Percentiles rank a stretch among this genome's conserved stretches.
Conservation (phyloP, 192 early-diverging fungal species). For the Backusella westeae region DNA sequence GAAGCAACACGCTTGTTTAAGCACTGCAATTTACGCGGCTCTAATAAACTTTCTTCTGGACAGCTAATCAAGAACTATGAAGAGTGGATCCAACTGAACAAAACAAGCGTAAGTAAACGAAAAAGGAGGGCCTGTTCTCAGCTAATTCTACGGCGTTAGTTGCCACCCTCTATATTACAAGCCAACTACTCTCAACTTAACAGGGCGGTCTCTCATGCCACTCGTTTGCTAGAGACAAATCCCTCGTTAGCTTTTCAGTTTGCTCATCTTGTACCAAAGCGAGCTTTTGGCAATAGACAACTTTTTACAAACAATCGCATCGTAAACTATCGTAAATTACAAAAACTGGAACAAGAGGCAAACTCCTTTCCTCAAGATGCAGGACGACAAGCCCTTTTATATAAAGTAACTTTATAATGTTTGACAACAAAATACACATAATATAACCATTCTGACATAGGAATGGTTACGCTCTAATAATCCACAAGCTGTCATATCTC, state of each 20-base stretch:
- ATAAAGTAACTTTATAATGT: slow-evolving; percentile 42
- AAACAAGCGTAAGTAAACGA: background rate
- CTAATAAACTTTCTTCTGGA: background rate
- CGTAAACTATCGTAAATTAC: slow-evolving; percentile 11
- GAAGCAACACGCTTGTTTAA: slow-evolving; percentile 9
- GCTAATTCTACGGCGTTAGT: background rate
- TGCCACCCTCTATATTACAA: slow-evolving; percentile 9
- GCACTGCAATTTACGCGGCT: slow-evolving; percentile 9
- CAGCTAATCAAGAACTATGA: slow-evolving; percentile 8
- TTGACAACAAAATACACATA: background rate
- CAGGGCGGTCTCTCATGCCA: slow-evolving; percentile 2
- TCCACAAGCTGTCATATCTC: slow-evolving; percentile 45
- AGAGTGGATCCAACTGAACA: slow-evolving; percentile 4
- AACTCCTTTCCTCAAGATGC: slow-evolving; percentile 49
- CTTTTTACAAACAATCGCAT: slow-evolving; percentile 4
- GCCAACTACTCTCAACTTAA: background rate
- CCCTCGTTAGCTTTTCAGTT: background rate
- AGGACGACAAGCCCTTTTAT: slow-evolving; percentile 47
- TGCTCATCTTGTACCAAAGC: background rate
- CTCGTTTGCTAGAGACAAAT: background rate
- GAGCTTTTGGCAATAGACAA: background rate
- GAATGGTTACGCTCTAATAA: slow-evolving; percentile 53
- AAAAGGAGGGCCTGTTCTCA: background rate
- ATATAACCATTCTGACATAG: slow-evolving; percentile 27
- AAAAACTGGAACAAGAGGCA: slow-evolving; percentile 54